Evolutionary conservation across 2,329 filamentous ascomycete species (phyloP).

Genomic region (Sphaerostilbella broomeana): DNA sequence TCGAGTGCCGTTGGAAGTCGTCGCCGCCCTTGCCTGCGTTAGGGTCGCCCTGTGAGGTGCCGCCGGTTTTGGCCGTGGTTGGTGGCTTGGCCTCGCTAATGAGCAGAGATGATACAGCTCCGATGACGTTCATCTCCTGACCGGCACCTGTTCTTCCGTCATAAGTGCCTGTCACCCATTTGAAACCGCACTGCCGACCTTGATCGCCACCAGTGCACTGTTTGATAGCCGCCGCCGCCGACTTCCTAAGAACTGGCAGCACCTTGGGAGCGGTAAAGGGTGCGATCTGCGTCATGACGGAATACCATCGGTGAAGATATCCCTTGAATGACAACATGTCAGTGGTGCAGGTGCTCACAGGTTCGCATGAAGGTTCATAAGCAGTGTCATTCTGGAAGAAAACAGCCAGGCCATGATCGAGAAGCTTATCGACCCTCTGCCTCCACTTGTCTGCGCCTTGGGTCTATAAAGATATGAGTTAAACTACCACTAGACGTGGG

Average conservation of each 20-base stretch:
- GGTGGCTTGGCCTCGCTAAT: slow-evolving; percentile 35
- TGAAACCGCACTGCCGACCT: slow-evolving; percentile 46
- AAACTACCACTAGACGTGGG: neutral
- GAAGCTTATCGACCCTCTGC: slow-evolving; percentile 36
- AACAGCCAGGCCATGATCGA: slow-evolving; percentile 30
- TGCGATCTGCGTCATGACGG: slow-evolving; percentile 45
- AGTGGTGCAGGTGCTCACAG: slow-evolving; percentile 47
- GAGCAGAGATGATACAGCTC: slow-evolving; percentile 48
- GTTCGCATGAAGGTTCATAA: slow-evolving; percentile 56
- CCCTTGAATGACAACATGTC: slow-evolving; percentile 61
- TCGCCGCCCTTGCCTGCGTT: slow-evolving; percentile 35
- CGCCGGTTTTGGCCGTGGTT: slow-evolving; percentile 42
- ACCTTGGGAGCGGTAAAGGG: slow-evolving; percentile 47
- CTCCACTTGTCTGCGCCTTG: slow-evolving; percentile 46
- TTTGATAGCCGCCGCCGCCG: slow-evolving; percentile 47
- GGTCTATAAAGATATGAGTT: slow-evolving; percentile 32
- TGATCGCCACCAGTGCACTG: slow-evolving; percentile 46
- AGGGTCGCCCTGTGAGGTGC: slow-evolving; percentile 41
- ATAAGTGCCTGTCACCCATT: slow-evolving; percentile 45
- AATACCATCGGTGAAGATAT: slow-evolving; percentile 51
- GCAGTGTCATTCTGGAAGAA: slow-evolving; percentile 54
- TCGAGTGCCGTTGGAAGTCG: slow-evolving; percentile 25
- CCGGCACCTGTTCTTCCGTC: slow-evolving; percentile 52
- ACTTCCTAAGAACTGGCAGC: slow-evolving; percentile 43
- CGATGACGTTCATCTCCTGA: slow-evolving; percentile 54